phyloP scores from a whole-genome alignment of 164 flowering plant species.

The Magnolia kwangsiensis region DNA sequence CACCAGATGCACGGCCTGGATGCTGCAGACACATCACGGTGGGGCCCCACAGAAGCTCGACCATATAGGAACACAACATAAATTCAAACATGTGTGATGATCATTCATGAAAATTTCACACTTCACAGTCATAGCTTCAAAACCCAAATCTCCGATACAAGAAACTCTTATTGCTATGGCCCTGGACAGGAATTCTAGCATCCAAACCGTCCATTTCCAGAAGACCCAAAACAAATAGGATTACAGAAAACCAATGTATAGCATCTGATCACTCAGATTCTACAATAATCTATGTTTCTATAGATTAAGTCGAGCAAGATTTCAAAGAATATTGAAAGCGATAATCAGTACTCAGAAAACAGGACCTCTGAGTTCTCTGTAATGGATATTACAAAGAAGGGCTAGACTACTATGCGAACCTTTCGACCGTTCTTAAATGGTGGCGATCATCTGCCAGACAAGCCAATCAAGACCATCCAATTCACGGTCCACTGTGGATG shows the following conservation, averaged over 20 bases:
- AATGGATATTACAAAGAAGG: neutral
- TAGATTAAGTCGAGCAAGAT: conserved; percentile 1
- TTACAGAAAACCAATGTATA: neutral
- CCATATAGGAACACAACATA: too few relatives aligned
- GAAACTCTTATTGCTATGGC: neutral
- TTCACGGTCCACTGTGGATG: neutral
- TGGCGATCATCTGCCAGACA: neutral
- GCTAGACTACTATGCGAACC: neutral
- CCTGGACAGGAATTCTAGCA: neutral
- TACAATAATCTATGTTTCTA: neutral
- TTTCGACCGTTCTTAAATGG: neutral
- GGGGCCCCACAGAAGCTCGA: too few relatives aligned
- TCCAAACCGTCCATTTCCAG: neutral
- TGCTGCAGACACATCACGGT: too few relatives aligned
- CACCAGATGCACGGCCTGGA: too few relatives aligned
- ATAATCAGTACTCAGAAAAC: neutral
- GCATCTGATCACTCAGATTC: neutral
- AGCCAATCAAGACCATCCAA: neutral
- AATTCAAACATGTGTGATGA: too few relatives aligned
- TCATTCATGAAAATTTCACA: too few relatives aligned
- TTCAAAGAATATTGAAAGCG: neutral
- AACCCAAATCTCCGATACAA: neutral
- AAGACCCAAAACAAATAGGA: conserved; percentile 1
- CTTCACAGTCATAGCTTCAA: too few relatives aligned
- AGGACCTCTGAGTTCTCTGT: conserved; percentile 5